Percentiles rank a stretch among this genome's conserved stretches.
Evolutionary conservation across 768 basidiomycete species (phyloP).

Genomic region (Leccinellum luteum): DNA sequence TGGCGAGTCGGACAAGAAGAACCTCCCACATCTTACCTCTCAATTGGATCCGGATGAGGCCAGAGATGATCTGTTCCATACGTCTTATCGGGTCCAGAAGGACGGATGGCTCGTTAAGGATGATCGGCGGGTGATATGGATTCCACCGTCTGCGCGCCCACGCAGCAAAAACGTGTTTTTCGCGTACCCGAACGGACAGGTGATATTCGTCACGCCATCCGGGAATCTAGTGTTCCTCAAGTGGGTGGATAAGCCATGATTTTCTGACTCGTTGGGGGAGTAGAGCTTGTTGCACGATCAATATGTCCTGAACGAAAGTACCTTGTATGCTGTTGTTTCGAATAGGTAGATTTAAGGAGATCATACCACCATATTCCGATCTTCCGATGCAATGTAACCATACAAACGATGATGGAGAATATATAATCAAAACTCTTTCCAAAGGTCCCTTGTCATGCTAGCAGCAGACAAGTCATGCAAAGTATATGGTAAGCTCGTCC

Average conservation of each 20-base stretch:
- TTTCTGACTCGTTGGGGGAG: neutral
- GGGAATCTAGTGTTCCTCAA: neutral
- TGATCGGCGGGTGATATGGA: conserved; percentile 16
- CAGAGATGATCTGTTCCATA: conserved; percentile 3
- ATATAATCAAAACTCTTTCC: neutral
- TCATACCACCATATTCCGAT: no score
- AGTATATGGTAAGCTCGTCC: neutral
- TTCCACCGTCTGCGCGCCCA: conserved; percentile 2
- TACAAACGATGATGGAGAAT: neutral
- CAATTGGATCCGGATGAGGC: conserved; percentile 9
- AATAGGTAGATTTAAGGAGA: neutral
- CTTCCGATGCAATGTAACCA: no score
- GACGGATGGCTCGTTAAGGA: conserved; percentile 22
- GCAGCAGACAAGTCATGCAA: conserved; percentile 2
- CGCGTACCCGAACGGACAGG: conserved; percentile 9
- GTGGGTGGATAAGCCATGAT: neutral
- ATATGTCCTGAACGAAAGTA: neutral
- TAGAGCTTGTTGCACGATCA: neutral
- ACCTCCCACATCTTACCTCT: conserved; percentile 5
- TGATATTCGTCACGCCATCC: neutral
- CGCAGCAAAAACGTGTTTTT: conserved; percentile 4
- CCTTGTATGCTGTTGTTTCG: neutral
- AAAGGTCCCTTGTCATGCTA: neutral
- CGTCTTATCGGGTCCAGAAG: conserved; percentile 14
- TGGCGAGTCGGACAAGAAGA: neutral